Percentiles rank a stretch among this genome's conserved stretches.
phyloP scores from a whole-genome alignment of 2,329 filamentous ascomycete genomes.

The Epichloe coenophiala region DNA sequence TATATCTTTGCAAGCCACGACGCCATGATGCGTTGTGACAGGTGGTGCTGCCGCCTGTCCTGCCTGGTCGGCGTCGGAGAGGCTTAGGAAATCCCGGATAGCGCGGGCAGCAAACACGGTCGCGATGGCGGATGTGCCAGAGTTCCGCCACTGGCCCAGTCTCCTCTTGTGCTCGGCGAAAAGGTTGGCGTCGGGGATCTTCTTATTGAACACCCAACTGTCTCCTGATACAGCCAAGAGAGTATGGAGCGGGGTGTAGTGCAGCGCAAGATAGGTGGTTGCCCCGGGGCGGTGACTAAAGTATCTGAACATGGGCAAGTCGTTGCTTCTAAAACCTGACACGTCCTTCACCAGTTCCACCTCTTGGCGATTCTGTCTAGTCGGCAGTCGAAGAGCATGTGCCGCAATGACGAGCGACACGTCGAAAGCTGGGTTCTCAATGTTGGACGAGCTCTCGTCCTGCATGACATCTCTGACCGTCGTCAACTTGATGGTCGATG shows the following conservation, averaged over 20 bases:
- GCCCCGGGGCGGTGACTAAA: slow-evolving; percentile 33
- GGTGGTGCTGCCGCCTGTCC: slow-evolving; percentile 10
- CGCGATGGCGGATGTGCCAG: slow-evolving; percentile 31
- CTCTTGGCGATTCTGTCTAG: slow-evolving; percentile 16
- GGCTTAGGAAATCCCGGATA: slow-evolving; percentile 29
- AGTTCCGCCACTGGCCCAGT: slow-evolving; percentile 32
- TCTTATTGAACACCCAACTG: slow-evolving; percentile 43
- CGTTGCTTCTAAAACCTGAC: slow-evolving; percentile 11
- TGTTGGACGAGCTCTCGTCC: slow-evolving; percentile 20
- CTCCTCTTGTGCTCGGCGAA: slow-evolving; percentile 34
- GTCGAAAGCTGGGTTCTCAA: slow-evolving; percentile 26
- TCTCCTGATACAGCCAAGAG: slow-evolving; percentile 45
- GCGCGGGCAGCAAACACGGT: slow-evolving; percentile 37
- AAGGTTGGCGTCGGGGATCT: slow-evolving; percentile 28
- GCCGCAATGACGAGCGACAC: slow-evolving; percentile 26
- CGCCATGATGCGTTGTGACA: slow-evolving; percentile 1
- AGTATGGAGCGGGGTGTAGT: slow-evolving; percentile 44
- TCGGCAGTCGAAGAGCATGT: slow-evolving; percentile 24
- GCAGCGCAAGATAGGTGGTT: slow-evolving; percentile 42
- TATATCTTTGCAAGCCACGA: slow-evolving; percentile 21
- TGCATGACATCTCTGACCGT: slow-evolving; percentile 18
- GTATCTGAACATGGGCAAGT: slow-evolving; percentile 21
- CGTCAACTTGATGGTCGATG: slow-evolving; percentile 12
- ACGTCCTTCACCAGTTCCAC: slow-evolving; percentile 13
- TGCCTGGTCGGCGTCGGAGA: background rate